These are phyloP conservation scores for Albatrellus ellisii DNA, from an alignment of 768 basidiomycete species.

Conservation along the genomic window DNA sequence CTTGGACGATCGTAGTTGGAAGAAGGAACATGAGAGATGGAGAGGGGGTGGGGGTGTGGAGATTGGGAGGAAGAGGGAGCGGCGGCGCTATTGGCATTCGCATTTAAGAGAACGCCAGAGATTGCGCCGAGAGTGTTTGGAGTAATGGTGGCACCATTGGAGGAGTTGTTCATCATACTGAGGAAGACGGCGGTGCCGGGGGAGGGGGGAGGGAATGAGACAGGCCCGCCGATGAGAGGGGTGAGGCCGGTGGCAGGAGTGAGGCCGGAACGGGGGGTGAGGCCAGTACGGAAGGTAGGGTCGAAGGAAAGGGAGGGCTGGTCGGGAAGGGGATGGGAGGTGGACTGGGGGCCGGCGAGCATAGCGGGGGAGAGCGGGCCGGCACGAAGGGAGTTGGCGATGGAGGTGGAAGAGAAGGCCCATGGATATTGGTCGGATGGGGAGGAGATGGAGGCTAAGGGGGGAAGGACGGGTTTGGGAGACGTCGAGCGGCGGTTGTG, in stretches of 20 bases:
- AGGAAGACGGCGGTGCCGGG: constrained; percentile 90
- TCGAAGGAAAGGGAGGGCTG: constrained; percentile 43
- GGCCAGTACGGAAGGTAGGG: constrained; percentile 69
- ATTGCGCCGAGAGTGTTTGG: constrained; percentile 65
- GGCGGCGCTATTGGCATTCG: constrained; percentile 35
- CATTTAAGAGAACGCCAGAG: constrained; percentile 58
- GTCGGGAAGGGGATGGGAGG: constrained; percentile 22
- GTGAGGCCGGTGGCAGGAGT: constrained; percentile 81
- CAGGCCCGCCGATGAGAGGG: constrained; percentile 62
- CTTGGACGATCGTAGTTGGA: constrained; percentile 13
- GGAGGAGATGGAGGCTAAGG: constrained; percentile 67
- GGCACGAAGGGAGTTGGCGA: constrained; percentile 71
- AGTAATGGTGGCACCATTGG: constrained; percentile 37
- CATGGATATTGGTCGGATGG: constrained; percentile 47
- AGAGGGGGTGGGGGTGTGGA: constrained; percentile 22
- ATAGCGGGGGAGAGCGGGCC: constrained; percentile 95
- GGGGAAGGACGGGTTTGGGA: constrained; percentile 66
- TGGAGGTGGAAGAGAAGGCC: constrained; percentile 43
- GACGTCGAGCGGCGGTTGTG: constrained; percentile 13
- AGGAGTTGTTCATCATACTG: constrained; percentile 60
- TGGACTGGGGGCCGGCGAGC: constrained; percentile 74
- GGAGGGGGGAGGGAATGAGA: constrained; percentile 69
- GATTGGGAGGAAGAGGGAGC: constrained; percentile 59
- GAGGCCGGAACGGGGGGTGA: constrained; percentile 78
- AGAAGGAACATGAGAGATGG: constrained; percentile 20